These are phyloP conservation scores for Aspergillus jensenii DNA, from an alignment of 2,329 filamentous ascomycete species.

Conservation along the genomic window DNA sequence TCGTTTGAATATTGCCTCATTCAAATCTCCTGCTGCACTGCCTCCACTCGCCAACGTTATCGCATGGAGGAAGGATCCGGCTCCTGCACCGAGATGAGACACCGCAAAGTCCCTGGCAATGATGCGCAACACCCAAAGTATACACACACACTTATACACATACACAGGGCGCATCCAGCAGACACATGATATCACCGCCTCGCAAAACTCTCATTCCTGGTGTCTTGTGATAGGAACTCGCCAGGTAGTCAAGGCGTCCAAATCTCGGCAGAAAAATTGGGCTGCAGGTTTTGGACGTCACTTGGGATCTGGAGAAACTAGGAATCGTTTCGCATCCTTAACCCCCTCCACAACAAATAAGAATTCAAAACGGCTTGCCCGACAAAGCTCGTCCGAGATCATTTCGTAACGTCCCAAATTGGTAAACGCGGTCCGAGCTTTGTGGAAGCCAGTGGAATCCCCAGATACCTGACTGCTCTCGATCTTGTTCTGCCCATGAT, in stretches of 20 bases:
- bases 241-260: conserved; percentile 9
- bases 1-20: conserved; percentile 5
- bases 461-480: background rate
- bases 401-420: conserved; percentile 13
- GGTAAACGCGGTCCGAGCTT: conserved; percentile 19
- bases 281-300: background rate
- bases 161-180: background rate
- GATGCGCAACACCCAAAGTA: background rate
- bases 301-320: conserved; percentile 10
- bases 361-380: conserved; percentile 1
- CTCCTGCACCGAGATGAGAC: background rate
- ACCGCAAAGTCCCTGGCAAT: background rate
- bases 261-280: conserved; percentile 9
- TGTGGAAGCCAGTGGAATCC: background rate
- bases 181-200: background rate
- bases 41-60: background rate
- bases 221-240: conserved; percentile 7
- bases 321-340: conserved; percentile 5
- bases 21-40: background rate
- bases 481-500: background rate
- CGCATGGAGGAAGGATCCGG: background rate
- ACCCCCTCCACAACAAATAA: conserved; percentile 13
- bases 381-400: conserved; percentile 5
- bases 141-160: too few species aligned
- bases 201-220: background rate